These are phyloP conservation scores for Zalaria sp. DNA, from an alignment of 2,329 filamentous ascomycete species.

Conservation along the genomic window DNA sequence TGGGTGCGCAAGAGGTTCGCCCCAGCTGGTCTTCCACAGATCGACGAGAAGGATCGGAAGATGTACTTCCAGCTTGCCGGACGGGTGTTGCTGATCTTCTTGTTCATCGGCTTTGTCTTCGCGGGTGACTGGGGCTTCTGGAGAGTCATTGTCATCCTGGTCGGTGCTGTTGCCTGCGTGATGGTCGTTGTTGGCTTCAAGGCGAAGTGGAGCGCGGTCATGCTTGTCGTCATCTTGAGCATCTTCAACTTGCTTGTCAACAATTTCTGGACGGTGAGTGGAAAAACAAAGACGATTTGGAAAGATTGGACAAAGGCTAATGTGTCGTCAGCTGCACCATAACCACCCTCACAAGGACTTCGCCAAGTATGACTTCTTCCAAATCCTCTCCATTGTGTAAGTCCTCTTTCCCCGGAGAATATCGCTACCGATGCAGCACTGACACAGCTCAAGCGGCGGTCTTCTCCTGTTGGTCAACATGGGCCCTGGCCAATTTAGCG, in stretches of 20 bases:
- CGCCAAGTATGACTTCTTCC: slow-evolving; percentile 99
- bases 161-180: slow-evolving; percentile 82
- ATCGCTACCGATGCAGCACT: background rate
- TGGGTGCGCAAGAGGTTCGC: slow-evolving; percentile 98
- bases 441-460: slow-evolving; percentile 47
- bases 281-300: slow-evolving; percentile 8
- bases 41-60: slow-evolving; percentile 99
- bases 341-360: slow-evolving; percentile 99
- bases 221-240: slow-evolving; percentile 88
- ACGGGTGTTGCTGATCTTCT: slow-evolving; percentile 88
- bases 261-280: slow-evolving; percentile 97
- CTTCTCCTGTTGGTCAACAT: slow-evolving; percentile 96
- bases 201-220: slow-evolving; percentile 95
- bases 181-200: slow-evolving; percentile 99
- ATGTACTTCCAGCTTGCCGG: slow-evolving; percentile 99
- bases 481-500: slow-evolving; percentile 91
- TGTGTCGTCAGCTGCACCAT: slow-evolving; percentile 61
- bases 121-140: slow-evolving; percentile 85
- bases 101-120: slow-evolving; percentile 95
- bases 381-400: slow-evolving; percentile 93
- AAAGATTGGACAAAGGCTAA: slow-evolving; percentile 1
- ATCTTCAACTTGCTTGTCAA: slow-evolving; percentile 95
- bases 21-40: slow-evolving; percentile 80
- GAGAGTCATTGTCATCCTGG: slow-evolving; percentile 67
- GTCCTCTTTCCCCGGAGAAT: slow-evolving; percentile 14